A percentile compares a stretch with the other conserved stretches of the same genome.
Conservation (phyloP, 2,329 filamentous ascomycete species). For the Neoscytalidium dimidiatum region DNA sequence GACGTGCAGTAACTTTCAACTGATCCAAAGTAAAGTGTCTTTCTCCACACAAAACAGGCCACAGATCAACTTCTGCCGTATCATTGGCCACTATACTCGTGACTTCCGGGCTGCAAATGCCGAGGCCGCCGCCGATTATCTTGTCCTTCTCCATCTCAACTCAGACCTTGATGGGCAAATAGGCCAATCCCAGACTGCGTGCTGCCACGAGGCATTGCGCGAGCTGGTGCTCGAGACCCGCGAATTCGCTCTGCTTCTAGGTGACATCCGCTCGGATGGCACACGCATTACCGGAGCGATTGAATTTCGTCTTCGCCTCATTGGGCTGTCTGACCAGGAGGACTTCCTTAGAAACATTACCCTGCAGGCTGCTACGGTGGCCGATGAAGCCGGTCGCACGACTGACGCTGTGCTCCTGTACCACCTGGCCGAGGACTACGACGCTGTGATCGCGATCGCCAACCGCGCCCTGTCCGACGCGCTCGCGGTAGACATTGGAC, state of each 20-base stretch:
- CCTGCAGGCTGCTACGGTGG: constrained; percentile 84
- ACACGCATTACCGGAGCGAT: constrained; percentile 83
- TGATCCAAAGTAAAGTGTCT: constrained; percentile 42
- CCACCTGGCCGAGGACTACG: constrained; percentile 92
- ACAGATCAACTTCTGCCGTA: constrained; percentile 91
- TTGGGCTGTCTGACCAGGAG: constrained; percentile 75
- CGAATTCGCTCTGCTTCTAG: constrained; percentile 91
- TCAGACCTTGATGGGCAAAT: constrained; percentile 74
- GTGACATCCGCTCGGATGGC: constrained; percentile 86
- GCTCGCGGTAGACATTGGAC: constrained; percentile 81
- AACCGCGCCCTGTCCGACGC: constrained; percentile 89
- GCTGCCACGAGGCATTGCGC: constrained; percentile 90
- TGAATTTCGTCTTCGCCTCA: constrained; percentile 79
- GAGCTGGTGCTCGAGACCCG: constrained; percentile 96
- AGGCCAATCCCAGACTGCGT: constrained; percentile 73
- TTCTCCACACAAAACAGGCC: constrained; percentile 69
- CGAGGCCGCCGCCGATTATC: constrained; percentile 89
- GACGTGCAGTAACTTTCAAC: not conserved
- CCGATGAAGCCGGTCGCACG: constrained; percentile 89
- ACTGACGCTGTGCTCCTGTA: constrained; percentile 94
- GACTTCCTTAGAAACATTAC: constrained; percentile 93
- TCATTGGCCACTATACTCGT: constrained; percentile 92
- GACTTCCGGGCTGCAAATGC: constrained; percentile 93
- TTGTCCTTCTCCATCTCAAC: constrained; percentile 89
- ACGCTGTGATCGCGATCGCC: constrained; percentile 87